Evolutionary conservation across 129 eudicot genomes (phyloP).

Genomic region (Daucus carota): DNA sequence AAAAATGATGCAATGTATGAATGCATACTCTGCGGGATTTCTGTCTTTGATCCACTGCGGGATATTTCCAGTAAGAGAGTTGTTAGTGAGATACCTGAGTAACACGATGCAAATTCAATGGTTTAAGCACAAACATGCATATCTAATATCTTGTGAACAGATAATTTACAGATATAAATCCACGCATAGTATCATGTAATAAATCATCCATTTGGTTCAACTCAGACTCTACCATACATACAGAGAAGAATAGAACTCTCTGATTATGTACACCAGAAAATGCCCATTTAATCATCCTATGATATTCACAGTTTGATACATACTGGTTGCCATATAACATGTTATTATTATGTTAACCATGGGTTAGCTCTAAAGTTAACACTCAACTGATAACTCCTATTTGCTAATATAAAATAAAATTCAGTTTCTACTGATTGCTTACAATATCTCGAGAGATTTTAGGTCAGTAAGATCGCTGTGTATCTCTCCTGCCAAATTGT

Average conservation of each 20-base stretch:
- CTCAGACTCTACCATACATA: neutral
- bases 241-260: too few relatives aligned
- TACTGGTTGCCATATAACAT: neutral
- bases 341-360: neutral
- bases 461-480: constrained; percentile 16
- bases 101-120: neutral
- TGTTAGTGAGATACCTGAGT: constrained; percentile 42
- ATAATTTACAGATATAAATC: neutral
- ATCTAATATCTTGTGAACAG: neutral
- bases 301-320: neutral
- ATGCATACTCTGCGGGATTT: constrained; percentile 15
- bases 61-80: constrained; percentile 33
- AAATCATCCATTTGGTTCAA: too few relatives aligned
- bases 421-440: too few relatives aligned
- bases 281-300: too few relatives aligned
- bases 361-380: neutral
- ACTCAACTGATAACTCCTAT: neutral
- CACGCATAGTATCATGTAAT: neutral
- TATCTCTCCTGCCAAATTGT: constrained; percentile 40
- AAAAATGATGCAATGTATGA: neutral
- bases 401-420: neutral
- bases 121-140: constrained; percentile 1
- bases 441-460: constrained; percentile 11
- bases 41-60: constrained; percentile 35
- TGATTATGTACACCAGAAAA: too few relatives aligned